A percentile compares a stretch with the other conserved stretches of the same genome.
Evolutionary conservation across 23 red algal genomes (phyloP).

Genomic region (Chondrus crispus): DNA sequence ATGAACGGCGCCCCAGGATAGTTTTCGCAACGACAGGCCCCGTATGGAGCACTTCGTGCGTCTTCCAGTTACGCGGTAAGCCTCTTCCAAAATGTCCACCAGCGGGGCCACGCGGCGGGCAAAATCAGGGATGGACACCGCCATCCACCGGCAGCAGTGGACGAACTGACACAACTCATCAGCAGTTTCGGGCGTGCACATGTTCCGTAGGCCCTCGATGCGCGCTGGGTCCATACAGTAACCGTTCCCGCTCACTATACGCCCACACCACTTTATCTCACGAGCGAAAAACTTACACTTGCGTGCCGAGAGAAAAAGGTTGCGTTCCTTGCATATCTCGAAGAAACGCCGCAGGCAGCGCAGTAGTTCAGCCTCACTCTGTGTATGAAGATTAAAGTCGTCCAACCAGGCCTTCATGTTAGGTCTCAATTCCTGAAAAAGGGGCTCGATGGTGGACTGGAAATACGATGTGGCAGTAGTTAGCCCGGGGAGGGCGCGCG

Average conservation of each 20-base stretch:
- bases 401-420: conserved; percentile 48
- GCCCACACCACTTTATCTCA: conserved; percentile 12
- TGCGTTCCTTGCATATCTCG: conserved; percentile 2
- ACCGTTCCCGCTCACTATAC: neutral
- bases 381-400: conserved; percentile 1
- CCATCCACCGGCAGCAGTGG: conserved; percentile 30
- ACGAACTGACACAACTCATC: conserved; percentile 17
- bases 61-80: neutral
- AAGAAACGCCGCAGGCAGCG: neutral
- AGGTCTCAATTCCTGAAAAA: neutral
- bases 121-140: neutral
- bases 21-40: neutral
- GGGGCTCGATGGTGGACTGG: conserved; percentile 1
- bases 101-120: neutral
- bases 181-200: neutral
- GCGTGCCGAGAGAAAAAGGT: neutral
- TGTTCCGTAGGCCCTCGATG: neutral
- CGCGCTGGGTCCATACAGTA: neutral
- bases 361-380: neutral
- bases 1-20: conserved; percentile 1
- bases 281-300: neutral
- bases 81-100: neutral
- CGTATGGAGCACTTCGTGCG: neutral
- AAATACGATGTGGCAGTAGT: conserved; percentile 24
- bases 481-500: conserved; percentile 1